These are phyloP conservation scores for Lasiosphaeris hirsuta DNA, from an alignment of 495 filamentous ascomycete genomes.

Conservation along the genomic window DNA sequence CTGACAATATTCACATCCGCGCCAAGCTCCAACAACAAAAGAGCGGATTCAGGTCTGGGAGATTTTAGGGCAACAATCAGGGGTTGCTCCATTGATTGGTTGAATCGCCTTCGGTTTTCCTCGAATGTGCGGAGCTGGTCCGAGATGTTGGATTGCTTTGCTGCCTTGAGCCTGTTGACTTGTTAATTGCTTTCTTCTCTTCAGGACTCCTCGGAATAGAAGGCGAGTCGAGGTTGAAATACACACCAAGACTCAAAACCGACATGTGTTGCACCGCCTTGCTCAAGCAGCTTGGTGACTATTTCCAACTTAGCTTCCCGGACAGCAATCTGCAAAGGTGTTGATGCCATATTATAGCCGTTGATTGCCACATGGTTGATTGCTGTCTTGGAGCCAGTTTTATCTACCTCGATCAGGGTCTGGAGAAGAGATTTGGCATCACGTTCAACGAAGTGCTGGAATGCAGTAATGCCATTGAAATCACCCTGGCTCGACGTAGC, in stretches of 20 bases:
- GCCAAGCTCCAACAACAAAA: slow-evolving; percentile 57
- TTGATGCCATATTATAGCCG: slow-evolving; percentile 29
- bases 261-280: slow-evolving; percentile 37
- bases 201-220: background rate
- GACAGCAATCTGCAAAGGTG: slow-evolving; percentile 36
- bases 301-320: slow-evolving; percentile 29
- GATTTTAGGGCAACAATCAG: slow-evolving; percentile 54
- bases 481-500: slow-evolving; percentile 73
- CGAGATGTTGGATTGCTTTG: slow-evolving; percentile 28
- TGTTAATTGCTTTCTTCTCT: background rate
- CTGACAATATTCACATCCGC: slow-evolving; percentile 54
- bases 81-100: slow-evolving; percentile 49
- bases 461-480: slow-evolving; percentile 50
- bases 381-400: slow-evolving; percentile 55
- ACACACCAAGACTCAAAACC: slow-evolving; percentile 43
- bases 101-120: slow-evolving; percentile 39
- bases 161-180: slow-evolving; percentile 33
- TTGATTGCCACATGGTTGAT: slow-evolving; percentile 56
- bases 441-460: slow-evolving; percentile 54
- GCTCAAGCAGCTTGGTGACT: slow-evolving; percentile 40
- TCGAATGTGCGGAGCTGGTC: slow-evolving; percentile 34
- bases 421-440: slow-evolving; percentile 52
- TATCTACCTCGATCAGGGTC: slow-evolving; percentile 57
- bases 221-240: background rate
- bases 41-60: slow-evolving; percentile 47